These are phyloP conservation scores for Xylaria sp. DNA, from an alignment of 495 filamentous ascomycete species.

Conservation along the genomic window DNA sequence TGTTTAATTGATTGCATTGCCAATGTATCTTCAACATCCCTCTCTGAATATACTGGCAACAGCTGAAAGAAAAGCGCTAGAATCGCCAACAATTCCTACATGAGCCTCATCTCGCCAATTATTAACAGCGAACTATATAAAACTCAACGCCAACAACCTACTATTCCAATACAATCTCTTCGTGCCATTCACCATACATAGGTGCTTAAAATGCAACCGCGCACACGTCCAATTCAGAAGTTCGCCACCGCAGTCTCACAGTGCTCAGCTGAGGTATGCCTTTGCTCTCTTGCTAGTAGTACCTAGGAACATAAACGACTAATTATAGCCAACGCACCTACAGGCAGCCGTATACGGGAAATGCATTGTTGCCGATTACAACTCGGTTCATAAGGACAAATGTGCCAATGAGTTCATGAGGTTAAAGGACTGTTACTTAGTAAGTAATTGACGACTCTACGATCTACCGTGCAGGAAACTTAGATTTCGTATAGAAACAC, in stretches of 20 bases:
- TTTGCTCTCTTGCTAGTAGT: constrained; percentile 16
- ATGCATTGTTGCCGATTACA: constrained; percentile 91
- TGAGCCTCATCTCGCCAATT: not conserved
- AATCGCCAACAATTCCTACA: constrained; percentile 1
- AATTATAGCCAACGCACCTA: constrained; percentile 17
- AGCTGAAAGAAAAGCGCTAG: not conserved
- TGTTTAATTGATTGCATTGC: constrained; percentile 15
- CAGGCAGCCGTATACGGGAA: constrained; percentile 89
- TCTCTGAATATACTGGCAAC: not conserved
- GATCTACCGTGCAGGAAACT: not conserved
- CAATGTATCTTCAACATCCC: not conserved
- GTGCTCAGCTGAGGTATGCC: constrained; percentile 79
- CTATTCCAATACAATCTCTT: not conserved
- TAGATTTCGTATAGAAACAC: constrained; percentile 44
- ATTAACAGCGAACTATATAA: not conserved
- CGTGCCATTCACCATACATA: not conserved
- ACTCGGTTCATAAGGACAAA: constrained; percentile 88
- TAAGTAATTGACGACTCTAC: constrained; percentile 50
- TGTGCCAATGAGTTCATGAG: constrained; percentile 84
- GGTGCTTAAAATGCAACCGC: constrained; percentile 39
- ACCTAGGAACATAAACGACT: constrained; percentile 8
- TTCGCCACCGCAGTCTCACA: constrained; percentile 83
- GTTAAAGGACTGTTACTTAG: constrained; percentile 88
- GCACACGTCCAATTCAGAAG: constrained; percentile 80
- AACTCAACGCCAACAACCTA: not conserved